Evolutionary conservation across 129 eudicot genomes (phyloP), one percentile per base, ranked within the genome.

Genomic region (Calendula officinalis): DNA sequence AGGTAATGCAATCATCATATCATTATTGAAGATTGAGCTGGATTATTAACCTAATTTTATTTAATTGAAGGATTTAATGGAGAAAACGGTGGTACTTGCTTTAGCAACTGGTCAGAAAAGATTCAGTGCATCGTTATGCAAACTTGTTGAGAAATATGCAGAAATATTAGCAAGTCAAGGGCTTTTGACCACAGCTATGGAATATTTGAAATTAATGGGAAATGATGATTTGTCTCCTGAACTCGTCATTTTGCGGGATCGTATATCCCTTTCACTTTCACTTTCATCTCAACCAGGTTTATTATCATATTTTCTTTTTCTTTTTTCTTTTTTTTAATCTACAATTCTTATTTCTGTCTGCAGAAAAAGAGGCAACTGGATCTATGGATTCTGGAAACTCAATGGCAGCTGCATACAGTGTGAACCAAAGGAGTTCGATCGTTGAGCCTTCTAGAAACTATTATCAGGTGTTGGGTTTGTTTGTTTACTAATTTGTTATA

Each of bases 101-200:
- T 77, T 87, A 87, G 96, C 98, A 27, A 80, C 86, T 60, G 94
- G 94, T 30, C 90, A 84, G 79, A 91, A 87, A 86, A 83, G 75
- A 67, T 87, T 87, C 59, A 91, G 98, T 69, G 87, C 88, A 76
- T 78, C 89, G n/a, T 50, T 91, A 59, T 91, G 88, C 80, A 87
- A 82, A 69, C 91, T 91, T 58, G 96, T 91, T 68, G 98, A 91
- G 77, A 91, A 88, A 69, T 87, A 91, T 71, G 94, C 90, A 53
- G 98, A 91, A 70, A 91, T 87, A 59, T 80, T 91, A 70, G 95
- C 95, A 56, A 87, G 97, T 74, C 97, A 91, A 75, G 97, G 97
- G 60, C 95, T 77, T 66, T 52, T 91, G 72, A 75, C 83, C 16
- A 82, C 94, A 46, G 96, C 97, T 8, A 87, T 87, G 96, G 85